phyloP scores from a whole-genome alignment of 768 basidiomycete genomes.

The Boletus fagicola region DNA sequence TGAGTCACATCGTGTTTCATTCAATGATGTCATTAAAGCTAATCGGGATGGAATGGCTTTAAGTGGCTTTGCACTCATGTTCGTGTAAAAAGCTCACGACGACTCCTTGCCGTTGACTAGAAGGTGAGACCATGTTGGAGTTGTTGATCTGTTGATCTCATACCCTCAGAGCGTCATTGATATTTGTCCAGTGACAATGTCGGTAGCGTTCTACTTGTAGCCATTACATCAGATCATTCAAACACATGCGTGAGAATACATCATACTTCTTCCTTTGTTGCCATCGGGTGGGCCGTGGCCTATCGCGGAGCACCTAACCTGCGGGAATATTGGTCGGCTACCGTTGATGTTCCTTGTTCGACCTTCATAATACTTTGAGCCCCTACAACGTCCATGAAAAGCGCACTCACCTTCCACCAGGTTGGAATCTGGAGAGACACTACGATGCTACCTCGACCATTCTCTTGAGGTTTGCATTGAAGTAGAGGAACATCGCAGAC shows the following conservation, averaged over 20 bases:
- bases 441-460: constrained; percentile 33
- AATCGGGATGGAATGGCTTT: neutral
- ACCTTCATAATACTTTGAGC: constrained; percentile 3
- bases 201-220: no score
- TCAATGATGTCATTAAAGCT: no score
- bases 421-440: constrained; percentile 39
- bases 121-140: neutral
- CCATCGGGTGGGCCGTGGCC: neutral
- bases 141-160: no score
- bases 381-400: constrained; percentile 36
- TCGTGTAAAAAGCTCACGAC: neutral
- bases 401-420: constrained; percentile 33
- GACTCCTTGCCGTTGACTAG: neutral
- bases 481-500: neutral
- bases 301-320: neutral
- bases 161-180: neutral
- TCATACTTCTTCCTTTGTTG: neutral
- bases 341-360: neutral
- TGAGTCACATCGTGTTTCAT: no score
- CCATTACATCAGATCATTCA: neutral
- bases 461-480: constrained; percentile 28
- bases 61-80: neutral
- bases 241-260: neutral
- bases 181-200: neutral
- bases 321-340: neutral